These are phyloP conservation scores for Pythium grandisporangium DNA, from an alignment of 352 stramenopile species.

Conservation along the genomic window DNA sequence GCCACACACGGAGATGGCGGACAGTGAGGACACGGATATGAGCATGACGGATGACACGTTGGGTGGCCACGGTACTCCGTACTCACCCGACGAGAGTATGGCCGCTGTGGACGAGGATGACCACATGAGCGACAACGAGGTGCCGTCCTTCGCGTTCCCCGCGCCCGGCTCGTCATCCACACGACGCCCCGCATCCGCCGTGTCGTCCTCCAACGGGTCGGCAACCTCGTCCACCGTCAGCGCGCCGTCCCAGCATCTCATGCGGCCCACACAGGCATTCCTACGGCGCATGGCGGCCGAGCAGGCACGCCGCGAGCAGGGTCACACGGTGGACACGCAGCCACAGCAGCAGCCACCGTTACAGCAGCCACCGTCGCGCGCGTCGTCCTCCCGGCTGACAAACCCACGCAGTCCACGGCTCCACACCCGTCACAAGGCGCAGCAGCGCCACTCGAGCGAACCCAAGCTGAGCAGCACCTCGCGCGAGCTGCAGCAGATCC, in stretches of 20 bases:
- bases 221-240: not conserved
- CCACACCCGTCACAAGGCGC: slow-evolving; percentile 23
- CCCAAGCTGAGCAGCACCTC: slow-evolving; percentile 65
- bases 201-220: not conserved
- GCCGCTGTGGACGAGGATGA: slow-evolving; percentile 25
- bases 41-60: slow-evolving; percentile 7
- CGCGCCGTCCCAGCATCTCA: slow-evolving; percentile 29
- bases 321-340: slow-evolving; percentile 14
- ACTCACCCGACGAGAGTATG: no score
- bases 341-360: slow-evolving; percentile 19
- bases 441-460: slow-evolving; percentile 27
- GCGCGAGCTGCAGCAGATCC: slow-evolving; percentile 66
- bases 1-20: slow-evolving; percentile 9
- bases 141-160: slow-evolving; percentile 9
- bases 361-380: not conserved
- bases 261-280: slow-evolving; percentile 64
- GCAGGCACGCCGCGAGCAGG: slow-evolving; percentile 40
- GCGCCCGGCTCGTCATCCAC: no score
- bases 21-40: slow-evolving; percentile 16
- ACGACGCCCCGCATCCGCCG: no score
- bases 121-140: slow-evolving; percentile 27
- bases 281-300: slow-evolving; percentile 48
- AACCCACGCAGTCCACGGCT: slow-evolving; percentile 41
- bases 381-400: slow-evolving; percentile 27
- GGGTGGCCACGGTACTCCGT: not conserved